These are phyloP conservation scores for Mycena latifolia DNA, from an alignment of 768 basidiomycete species.

Conservation along the genomic window DNA sequence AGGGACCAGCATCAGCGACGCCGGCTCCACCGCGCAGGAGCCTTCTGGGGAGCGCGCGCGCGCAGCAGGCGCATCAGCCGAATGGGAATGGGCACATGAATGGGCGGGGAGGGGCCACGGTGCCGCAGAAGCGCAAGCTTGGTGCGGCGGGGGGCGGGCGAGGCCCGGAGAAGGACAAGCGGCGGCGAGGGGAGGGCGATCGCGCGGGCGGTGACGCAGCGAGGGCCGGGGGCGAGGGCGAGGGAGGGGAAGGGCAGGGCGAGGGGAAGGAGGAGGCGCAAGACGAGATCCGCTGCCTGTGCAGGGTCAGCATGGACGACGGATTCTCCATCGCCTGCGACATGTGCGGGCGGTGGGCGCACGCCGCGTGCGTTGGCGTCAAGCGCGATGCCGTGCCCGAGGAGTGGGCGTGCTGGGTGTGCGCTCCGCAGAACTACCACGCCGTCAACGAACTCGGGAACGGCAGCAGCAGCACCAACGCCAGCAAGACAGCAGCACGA, in stretches of 20 bases:
- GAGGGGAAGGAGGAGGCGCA: slow-evolving; percentile 38
- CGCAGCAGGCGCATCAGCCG: background rate
- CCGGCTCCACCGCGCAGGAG: background rate
- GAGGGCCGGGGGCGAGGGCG: too few relatives aligned
- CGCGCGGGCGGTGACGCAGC: background rate
- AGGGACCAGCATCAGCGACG: background rate
- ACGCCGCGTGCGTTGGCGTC: slow-evolving; percentile 83
- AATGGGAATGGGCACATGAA: background rate
- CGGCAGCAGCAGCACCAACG: too few relatives aligned
- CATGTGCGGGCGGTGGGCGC: slow-evolving; percentile 85
- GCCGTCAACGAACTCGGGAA: background rate
- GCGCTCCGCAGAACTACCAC: slow-evolving; percentile 51
- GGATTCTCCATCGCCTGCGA: slow-evolving; percentile 92
- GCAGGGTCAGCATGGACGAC: slow-evolving; percentile 80
- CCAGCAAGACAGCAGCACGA: background rate
- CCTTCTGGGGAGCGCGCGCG: slow-evolving; percentile 2
- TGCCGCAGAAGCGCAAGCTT: slow-evolving; percentile 23
- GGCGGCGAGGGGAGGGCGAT: background rate
- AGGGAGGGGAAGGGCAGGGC: too few relatives aligned
- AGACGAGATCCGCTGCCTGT: slow-evolving; percentile 79
- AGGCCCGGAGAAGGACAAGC: background rate
- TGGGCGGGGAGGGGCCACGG: background rate
- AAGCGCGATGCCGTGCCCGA: slow-evolving; percentile 70
- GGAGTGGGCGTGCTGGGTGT: slow-evolving; percentile 82
- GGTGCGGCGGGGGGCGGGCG: slow-evolving; percentile 8